Evolutionary conservation across 352 stramenopile genomes (phyloP).

Genomic region (Phytophthora podocarpi): DNA sequence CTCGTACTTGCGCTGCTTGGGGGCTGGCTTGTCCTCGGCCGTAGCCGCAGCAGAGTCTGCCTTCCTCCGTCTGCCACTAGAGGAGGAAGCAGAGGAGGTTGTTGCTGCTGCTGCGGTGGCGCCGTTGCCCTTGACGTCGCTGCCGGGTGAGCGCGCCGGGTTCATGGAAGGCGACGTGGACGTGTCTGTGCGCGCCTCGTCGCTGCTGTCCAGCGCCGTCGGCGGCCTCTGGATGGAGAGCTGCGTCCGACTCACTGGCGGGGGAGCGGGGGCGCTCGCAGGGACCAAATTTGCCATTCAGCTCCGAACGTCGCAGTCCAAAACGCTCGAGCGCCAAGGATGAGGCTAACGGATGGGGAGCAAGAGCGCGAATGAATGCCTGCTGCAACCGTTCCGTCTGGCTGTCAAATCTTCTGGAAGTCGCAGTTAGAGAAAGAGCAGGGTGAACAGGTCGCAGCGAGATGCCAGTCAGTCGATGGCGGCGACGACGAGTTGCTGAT

Average conservation of each 20-base stretch:
- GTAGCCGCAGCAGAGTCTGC: constrained; percentile 1
- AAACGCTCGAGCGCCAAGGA: constrained; percentile 5
- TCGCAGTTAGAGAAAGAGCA: constrained; percentile 22
- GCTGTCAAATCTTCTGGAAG: constrained; percentile 31
- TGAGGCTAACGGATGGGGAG: constrained; percentile 32
- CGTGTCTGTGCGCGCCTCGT: constrained; percentile 44
- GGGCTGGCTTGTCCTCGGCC: constrained; percentile 21
- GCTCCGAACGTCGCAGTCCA: constrained; percentile 16
- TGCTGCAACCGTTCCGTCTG: constrained; percentile 14
- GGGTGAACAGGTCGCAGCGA: background rate
- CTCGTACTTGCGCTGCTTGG: constrained; percentile 86
- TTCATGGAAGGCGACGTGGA: constrained; percentile 42
- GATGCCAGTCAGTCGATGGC: constrained; percentile 11
- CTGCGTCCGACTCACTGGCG: constrained; percentile 21
- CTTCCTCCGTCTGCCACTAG: constrained; percentile 26
- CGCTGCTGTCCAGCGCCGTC: constrained; percentile 38
- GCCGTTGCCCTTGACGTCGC: constrained; percentile 15
- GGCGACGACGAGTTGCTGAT: background rate
- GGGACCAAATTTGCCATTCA: constrained; percentile 41
- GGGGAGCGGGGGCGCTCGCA: constrained; percentile 10
- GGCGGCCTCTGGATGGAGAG: constrained; percentile 27
- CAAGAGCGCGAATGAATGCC: constrained; percentile 27
- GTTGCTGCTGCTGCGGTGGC: background rate
- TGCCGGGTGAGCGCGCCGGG: constrained; percentile 20
- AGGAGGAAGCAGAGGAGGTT: background rate